These are phyloP conservation scores for Camillea tinctor DNA, from an alignment of 2,329 filamentous ascomycete genomes.

Conservation along the genomic window DNA sequence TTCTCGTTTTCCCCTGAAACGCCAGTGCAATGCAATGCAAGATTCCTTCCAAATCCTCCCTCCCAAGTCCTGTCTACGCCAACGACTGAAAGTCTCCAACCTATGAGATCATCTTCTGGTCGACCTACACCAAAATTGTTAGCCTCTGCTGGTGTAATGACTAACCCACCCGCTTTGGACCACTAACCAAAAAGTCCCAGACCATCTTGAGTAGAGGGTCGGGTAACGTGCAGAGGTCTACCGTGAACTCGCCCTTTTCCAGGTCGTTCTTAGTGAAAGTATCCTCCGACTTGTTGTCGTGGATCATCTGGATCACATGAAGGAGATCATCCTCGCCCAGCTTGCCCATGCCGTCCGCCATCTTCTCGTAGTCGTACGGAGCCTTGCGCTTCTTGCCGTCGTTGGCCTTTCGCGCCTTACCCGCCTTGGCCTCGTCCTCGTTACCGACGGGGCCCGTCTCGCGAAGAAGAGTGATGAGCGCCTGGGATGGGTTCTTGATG, in stretches of 20 bases:
- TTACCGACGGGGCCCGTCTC: constrained; percentile 84
- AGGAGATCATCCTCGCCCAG: constrained; percentile 90
- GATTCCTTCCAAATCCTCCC: constrained; percentile 1
- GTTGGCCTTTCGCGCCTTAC: constrained; percentile 57
- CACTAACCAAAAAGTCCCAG: constrained; percentile 75
- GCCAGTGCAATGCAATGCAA: constrained; percentile 28
- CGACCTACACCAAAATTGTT: constrained; percentile 21
- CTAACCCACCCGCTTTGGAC: background rate
- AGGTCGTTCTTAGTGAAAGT: constrained; percentile 98
- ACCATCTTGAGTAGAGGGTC: constrained; percentile 87
- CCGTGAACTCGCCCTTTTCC: constrained; percentile 96
- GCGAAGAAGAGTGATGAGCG: constrained; percentile 74
- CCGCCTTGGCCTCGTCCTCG: constrained; percentile 63
- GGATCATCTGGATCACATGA: constrained; percentile 95
- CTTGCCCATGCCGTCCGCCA: constrained; percentile 87
- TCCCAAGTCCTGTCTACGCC: constrained; percentile 2
- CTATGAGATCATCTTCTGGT: constrained; percentile 28
- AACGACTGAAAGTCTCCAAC: background rate
- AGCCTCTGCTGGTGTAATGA: background rate
- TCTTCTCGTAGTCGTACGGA: constrained; percentile 85
- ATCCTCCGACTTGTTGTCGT: constrained; percentile 91
- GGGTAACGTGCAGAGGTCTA: constrained; percentile 96
- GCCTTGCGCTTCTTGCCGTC: constrained; percentile 76
- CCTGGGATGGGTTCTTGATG: constrained; percentile 91
- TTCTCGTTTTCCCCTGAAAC: constrained; percentile 20